Evolutionary conservation across 140 eudicot genomes (phyloP).

Genomic region (Anethum foeniculum): DNA sequence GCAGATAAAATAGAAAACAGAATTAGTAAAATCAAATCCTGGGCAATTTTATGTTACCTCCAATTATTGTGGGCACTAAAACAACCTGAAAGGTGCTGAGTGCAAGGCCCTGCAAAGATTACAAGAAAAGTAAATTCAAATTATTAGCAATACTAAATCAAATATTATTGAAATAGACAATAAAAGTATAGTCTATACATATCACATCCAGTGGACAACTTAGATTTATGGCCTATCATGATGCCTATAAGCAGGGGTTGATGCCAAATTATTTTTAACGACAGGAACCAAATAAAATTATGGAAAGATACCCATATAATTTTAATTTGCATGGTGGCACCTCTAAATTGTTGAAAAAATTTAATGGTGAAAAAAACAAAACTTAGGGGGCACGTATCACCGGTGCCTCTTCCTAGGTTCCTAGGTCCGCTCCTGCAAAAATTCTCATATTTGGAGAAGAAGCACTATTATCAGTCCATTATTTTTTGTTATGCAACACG

Average conservation of each 20-base stretch:
- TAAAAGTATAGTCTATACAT: background rate
- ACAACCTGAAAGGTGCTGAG: slow-evolving; percentile 96
- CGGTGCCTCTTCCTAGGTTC: background rate
- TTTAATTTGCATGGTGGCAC: background rate
- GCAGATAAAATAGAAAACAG: background rate
- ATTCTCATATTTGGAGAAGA: background rate
- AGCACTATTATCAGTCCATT: background rate
- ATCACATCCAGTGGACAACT: background rate
- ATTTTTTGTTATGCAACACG: background rate
- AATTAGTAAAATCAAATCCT: background rate
- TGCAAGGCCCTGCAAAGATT: slow-evolving; percentile 81
- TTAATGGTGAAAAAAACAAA: background rate
- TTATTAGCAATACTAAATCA: background rate
- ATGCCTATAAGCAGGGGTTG: background rate
- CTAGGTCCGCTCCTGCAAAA: background rate
- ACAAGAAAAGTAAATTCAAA: background rate
- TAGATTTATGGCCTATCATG: background rate
- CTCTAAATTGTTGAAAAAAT: background rate
- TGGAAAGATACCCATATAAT: background rate
- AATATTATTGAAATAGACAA: background rate
- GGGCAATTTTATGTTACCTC: slow-evolving; percentile 54
- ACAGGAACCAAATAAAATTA: background rate
- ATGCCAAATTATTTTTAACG: background rate
- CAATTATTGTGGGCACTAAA: slow-evolving; percentile 77
- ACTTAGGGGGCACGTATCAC: background rate